Evolutionary conservation across 305 asterid genomes (phyloP).

Genomic region (Solanum hybrid): DNA sequence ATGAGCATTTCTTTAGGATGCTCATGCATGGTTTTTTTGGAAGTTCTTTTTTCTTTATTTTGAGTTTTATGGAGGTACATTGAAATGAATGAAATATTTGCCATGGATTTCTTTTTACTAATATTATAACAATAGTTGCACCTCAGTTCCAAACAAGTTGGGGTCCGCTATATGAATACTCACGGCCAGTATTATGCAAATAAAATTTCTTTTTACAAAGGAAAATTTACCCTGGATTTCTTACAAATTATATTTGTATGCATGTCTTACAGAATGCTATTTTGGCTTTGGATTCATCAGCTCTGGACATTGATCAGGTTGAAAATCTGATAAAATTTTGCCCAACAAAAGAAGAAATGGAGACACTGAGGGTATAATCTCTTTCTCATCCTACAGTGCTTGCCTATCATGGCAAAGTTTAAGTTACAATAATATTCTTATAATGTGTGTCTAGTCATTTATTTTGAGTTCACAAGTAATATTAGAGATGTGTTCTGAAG

Average conservation of each 20-base stretch:
- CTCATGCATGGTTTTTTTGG: neutral
- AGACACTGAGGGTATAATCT: slow-evolving; percentile 64
- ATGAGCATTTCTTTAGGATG: neutral
- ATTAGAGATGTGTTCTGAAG: neutral
- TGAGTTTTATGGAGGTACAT: neutral
- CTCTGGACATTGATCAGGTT: slow-evolving; percentile 97
- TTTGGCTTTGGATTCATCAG: slow-evolving; percentile 84
- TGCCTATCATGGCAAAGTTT: neutral
- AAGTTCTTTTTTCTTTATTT: neutral
- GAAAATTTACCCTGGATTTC: neutral
- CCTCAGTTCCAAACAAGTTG: neutral
- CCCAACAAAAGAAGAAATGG: slow-evolving; percentile 99
- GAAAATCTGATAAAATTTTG: slow-evolving; percentile 96
- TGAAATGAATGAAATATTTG: neutral
- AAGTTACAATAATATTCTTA: neutral
- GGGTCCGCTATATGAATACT: neutral
- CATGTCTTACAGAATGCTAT: slow-evolving; percentile 55
- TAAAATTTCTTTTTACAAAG: neutral
- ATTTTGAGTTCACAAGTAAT: neutral
- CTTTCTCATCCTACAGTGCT: slow-evolving; percentile 3
- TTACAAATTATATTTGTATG: neutral
- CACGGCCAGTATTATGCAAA: neutral
- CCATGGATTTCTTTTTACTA: neutral
- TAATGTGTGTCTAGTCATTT: neutral
- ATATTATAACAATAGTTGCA: neutral